These are phyloP conservation scores for Debaryomyces castellii DNA, from an alignment of 805 yeast genomes.

Conservation along the genomic window DNA sequence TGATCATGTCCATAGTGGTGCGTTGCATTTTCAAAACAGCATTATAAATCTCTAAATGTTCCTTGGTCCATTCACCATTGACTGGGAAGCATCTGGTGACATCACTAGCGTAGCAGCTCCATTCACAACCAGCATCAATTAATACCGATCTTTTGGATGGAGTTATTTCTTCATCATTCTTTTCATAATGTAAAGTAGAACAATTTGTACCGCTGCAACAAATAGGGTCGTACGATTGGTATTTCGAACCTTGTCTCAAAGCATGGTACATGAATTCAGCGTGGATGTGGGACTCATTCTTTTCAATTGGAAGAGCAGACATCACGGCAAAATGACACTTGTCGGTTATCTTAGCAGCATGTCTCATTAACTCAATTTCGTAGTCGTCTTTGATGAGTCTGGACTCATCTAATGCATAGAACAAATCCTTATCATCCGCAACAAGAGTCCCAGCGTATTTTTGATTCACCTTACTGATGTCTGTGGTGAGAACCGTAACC, in stretches of 20 bases:
- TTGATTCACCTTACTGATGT: constrained; percentile 47
- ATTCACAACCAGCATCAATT: constrained; percentile 97
- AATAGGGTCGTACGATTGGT: constrained; percentile 89
- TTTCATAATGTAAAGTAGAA: constrained; percentile 86
- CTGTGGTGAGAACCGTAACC: constrained; percentile 50
- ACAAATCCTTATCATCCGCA: constrained; percentile 47
- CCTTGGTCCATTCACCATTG: constrained; percentile 84
- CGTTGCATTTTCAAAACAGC: constrained; percentile 82
- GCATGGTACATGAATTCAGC: constrained; percentile 96
- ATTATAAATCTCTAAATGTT: constrained; percentile 79
- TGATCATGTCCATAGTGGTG: constrained; percentile 65
- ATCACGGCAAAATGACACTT: constrained; percentile 87
- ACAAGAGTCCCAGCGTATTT: constrained; percentile 36
- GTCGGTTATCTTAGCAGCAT: constrained; percentile 84
- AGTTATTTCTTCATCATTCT: constrained; percentile 57
- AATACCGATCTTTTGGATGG: constrained; percentile 66
- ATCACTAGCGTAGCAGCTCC: constrained; percentile 90
- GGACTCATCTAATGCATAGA: constrained; percentile 81
- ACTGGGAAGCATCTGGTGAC: constrained; percentile 96
- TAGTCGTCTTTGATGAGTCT: constrained; percentile 80
- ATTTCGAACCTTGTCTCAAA: constrained; percentile 87
- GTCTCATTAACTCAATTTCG: constrained; percentile 73
- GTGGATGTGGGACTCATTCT: constrained; percentile 86
- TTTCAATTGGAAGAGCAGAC: constrained; percentile 87
- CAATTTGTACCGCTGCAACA: constrained; percentile 93